Percentiles rank a stretch among this genome's conserved stretches.
Conservation (phyloP, 2,329 filamentous ascomycete species). For the Acephala macrosclerotiorum region DNA sequence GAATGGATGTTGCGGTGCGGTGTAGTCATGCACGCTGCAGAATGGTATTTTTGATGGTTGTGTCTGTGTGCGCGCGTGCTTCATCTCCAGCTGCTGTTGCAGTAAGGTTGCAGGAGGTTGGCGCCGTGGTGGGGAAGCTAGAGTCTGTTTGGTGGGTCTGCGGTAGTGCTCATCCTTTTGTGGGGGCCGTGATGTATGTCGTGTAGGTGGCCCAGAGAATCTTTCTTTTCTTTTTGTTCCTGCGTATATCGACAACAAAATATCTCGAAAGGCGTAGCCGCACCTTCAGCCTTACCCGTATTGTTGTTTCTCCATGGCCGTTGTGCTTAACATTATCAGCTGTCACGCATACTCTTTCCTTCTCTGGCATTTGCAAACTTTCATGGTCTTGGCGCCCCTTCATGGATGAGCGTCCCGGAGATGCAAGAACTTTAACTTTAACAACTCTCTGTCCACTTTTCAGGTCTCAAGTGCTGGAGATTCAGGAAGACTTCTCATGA, state of each 20-base stretch:
- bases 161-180: not conserved
- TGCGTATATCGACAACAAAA: conserved; percentile 10
- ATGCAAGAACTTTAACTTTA: not conserved
- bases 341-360: conserved; percentile 3
- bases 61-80: not conserved
- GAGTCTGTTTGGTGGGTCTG: conserved; percentile 3
- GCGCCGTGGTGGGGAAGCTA: not conserved
- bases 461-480: not conserved
- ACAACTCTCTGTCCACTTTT: not conserved
- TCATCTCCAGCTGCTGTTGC: not conserved
- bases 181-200: not conserved
- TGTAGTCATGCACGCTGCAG: not conserved
- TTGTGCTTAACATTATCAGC: not conserved
- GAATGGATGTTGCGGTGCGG: conserved; percentile 20
- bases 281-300: conserved; percentile 17
- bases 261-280: not conserved
- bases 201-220: not conserved
- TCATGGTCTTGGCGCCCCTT: not conserved
- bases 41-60: not conserved
- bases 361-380: conserved; percentile 5
- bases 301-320: conserved; percentile 10
- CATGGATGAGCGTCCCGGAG: not conserved
- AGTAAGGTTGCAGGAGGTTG: conserved; percentile 12
- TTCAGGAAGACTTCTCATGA: not conserved
- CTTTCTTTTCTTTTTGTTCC: conserved; percentile 3